These are phyloP conservation scores for Mallotus japonicus DNA, from an alignment of 441 rosid species.

Conservation along the genomic window DNA sequence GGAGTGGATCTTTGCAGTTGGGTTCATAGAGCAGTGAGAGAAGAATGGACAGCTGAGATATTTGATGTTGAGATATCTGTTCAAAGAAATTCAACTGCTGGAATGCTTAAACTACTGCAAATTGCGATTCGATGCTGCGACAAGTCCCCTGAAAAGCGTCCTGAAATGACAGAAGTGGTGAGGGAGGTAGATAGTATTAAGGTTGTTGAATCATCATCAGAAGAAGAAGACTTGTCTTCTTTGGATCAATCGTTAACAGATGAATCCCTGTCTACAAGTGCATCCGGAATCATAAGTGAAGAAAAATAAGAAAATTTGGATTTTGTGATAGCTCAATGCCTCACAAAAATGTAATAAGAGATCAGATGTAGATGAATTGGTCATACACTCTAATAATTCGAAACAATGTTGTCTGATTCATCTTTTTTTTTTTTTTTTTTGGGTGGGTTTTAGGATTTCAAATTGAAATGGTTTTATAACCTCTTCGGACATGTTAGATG, in stretches of 20 bases:
- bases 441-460: too few relatives aligned
- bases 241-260: conserved; percentile 45
- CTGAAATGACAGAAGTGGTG: conserved; percentile 48
- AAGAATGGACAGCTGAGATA: conserved; percentile 71
- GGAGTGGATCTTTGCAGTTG: conserved; percentile 53
- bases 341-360: too few relatives aligned
- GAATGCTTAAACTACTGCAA: conserved; percentile 51
- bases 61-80: conserved; percentile 48
- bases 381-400: too few relatives aligned
- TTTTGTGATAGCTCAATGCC: too few relatives aligned
- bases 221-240: conserved; percentile 39
- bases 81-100: conserved; percentile 37
- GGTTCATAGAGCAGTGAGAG: conserved; percentile 62
- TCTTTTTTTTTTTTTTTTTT: too few relatives aligned
- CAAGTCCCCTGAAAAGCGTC: conserved; percentile 47
- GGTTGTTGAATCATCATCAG: conserved; percentile 28
- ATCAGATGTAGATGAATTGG: too few relatives aligned
- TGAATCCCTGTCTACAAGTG: conserved; percentile 41
- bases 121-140: conserved; percentile 50
- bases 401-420: too few relatives aligned
- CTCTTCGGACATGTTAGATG: too few relatives aligned
- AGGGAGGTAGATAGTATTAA: conserved; percentile 43
- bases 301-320: conserved; percentile 3
- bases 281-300: conserved; percentile 19
- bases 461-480: too few relatives aligned